These are phyloP conservation scores for Trifolium subterraneum DNA, from an alignment of 306 rosid genomes.

Conservation along the genomic window DNA sequence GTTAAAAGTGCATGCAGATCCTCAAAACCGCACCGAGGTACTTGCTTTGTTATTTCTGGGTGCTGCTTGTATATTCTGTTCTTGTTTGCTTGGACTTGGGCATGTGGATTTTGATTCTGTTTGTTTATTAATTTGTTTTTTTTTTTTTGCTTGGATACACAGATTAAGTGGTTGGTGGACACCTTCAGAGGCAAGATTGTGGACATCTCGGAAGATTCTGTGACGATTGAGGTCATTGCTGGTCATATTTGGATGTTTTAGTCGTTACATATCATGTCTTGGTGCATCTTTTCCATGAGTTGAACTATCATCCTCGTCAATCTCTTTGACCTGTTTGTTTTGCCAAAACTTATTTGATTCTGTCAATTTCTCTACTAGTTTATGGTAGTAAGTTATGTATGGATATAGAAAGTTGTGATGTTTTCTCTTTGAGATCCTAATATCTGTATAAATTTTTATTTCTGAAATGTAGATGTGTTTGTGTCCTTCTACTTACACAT, in stretches of 20 bases:
- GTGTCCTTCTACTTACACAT: not conserved
- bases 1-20: slow-evolving; percentile 63
- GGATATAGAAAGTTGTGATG: not conserved
- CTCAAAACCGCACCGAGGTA: slow-evolving; percentile 66
- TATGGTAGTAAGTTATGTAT: not conserved
- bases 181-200: slow-evolving; percentile 77
- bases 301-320: not conserved
- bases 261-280: not conserved
- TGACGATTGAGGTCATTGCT: slow-evolving; percentile 73
- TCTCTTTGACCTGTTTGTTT: slow-evolving; percentile 9
- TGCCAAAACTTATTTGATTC: slow-evolving; percentile 10
- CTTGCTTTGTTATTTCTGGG: slow-evolving; percentile 19
- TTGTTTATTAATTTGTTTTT: slow-evolving; percentile 22
- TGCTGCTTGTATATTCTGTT: not conserved
- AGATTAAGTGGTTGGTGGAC: slow-evolving; percentile 83
- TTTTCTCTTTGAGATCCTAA: slow-evolving; percentile 17
- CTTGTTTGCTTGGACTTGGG: not conserved
- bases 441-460: slow-evolving; percentile 4
- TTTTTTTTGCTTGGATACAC: slow-evolving; percentile 28
- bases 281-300: slow-evolving; percentile 7
- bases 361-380: slow-evolving; percentile 24
- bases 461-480: not conserved
- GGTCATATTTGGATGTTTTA: slow-evolving; percentile 13
- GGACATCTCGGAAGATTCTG: slow-evolving; percentile 71
- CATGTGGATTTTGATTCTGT: slow-evolving; percentile 19